These are phyloP conservation scores for Geotrichum restrictum DNA, from an alignment of 1,139 yeast genomes.

Conservation along the genomic window DNA sequence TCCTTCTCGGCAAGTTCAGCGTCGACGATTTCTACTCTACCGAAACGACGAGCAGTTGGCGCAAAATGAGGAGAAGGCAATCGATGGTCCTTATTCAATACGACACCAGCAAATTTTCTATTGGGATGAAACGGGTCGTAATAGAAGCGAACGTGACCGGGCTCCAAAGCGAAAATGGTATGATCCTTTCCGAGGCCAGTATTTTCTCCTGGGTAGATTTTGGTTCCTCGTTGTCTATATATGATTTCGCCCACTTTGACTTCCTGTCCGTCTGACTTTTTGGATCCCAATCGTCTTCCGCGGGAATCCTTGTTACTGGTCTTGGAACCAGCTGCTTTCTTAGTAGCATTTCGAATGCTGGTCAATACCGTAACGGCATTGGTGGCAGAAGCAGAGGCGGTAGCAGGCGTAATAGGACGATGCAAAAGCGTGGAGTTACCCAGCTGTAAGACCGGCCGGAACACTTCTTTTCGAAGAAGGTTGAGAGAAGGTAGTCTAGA, in stretches of 20 bases:
- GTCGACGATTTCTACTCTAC: slow-evolving; percentile 56
- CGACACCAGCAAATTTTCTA: slow-evolving; percentile 86
- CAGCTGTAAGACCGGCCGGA: slow-evolving; percentile 17
- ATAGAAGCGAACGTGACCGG: slow-evolving; percentile 88
- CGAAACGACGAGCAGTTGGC: slow-evolving; percentile 83
- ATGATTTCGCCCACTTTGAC: slow-evolving; percentile 83
- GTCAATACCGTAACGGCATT: slow-evolving; percentile 1
- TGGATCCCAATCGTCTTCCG: slow-evolving; percentile 91
- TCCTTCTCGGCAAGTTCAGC: slow-evolving; percentile 53
- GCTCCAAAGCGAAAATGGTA: slow-evolving; percentile 85
- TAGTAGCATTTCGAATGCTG: slow-evolving; percentile 85
- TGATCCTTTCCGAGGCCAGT: slow-evolving; percentile 86
- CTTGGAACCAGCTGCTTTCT: slow-evolving; percentile 89
- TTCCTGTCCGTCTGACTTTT: slow-evolving; percentile 66
- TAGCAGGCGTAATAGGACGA: slow-evolving; percentile 8
- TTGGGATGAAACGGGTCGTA: slow-evolving; percentile 96
- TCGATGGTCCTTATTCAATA: slow-evolving; percentile 56
- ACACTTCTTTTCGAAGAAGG: slow-evolving; percentile 15
- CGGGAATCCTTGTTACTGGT: slow-evolving; percentile 92
- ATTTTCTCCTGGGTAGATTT: slow-evolving; percentile 91
- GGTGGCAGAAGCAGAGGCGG: neutral
- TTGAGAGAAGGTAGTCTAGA: slow-evolving; percentile 15
- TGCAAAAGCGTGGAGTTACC: slow-evolving; percentile 14
- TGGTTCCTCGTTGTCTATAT: slow-evolving; percentile 96
- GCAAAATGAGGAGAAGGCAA: slow-evolving; percentile 88